These are phyloP conservation scores for Cenchrus purpureus DNA, from an alignment of 176 grass and related monocot species.

Conservation along the genomic window DNA sequence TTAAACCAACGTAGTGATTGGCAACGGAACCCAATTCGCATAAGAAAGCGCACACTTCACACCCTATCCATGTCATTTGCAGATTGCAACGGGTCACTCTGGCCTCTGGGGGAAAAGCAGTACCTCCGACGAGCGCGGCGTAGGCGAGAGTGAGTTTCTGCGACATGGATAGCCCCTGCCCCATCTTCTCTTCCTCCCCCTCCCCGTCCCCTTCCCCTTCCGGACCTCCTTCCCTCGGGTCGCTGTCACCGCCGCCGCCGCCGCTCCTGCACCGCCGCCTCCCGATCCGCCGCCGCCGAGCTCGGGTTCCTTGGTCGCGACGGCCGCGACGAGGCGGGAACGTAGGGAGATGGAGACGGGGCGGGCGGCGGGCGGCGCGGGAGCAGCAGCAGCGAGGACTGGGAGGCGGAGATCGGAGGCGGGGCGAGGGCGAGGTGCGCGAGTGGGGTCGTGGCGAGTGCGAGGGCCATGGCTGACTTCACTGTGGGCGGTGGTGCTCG, in stretches of 20 bases:
- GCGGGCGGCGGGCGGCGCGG: background rate
- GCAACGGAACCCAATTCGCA: background rate
- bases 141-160: constrained; percentile 91
- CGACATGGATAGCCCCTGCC: constrained; percentile 73
- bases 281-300: constrained; percentile 46
- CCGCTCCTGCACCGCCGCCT: constrained; percentile 22
- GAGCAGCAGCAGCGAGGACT: constrained; percentile 35
- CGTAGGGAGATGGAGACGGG: constrained; percentile 12
- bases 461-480: constrained; percentile 46
- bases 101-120: background rate
- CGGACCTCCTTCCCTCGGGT: constrained; percentile 17
- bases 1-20: background rate
- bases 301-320: constrained; percentile 46
- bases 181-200: constrained; percentile 49
- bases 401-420: constrained; percentile 29
- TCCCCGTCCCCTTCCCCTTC: constrained; percentile 50
- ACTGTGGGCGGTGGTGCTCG: background rate
- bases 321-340: constrained; percentile 43
- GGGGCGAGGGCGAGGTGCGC: constrained; percentile 29
- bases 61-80: background rate
- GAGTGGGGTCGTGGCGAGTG: constrained; percentile 42
- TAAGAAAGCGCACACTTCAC: background rate
- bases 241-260: background rate
- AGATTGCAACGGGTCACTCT: background rate
- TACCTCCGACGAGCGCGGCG: constrained; percentile 90